These are phyloP conservation scores for Talaromyces sp. DNA, from an alignment of 2,329 filamentous ascomycete species.

Conservation along the genomic window DNA sequence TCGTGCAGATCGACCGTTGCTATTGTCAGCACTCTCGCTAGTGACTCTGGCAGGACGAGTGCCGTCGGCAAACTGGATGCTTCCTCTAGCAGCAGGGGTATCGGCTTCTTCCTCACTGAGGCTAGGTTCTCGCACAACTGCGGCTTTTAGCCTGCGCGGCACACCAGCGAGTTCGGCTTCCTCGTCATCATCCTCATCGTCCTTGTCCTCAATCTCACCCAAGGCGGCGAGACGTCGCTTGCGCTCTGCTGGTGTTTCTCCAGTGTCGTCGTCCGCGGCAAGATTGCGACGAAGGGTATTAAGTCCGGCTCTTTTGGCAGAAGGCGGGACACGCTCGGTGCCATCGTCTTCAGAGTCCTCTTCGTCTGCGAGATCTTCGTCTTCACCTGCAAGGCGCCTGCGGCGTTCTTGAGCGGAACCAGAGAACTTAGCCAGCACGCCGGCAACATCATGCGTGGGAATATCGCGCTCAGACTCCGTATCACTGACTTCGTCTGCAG, in stretches of 20 bases:
- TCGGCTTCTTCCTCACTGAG: not conserved
- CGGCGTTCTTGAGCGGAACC: slow-evolving; percentile 32
- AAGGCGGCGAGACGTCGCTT: slow-evolving; percentile 42
- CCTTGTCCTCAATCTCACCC: slow-evolving; percentile 26
- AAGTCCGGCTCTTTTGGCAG: slow-evolving; percentile 3
- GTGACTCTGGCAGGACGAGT: slow-evolving; percentile 7
- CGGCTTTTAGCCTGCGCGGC: slow-evolving; percentile 7
- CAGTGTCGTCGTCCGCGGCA: not conserved
- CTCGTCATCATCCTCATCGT: slow-evolving; percentile 20
- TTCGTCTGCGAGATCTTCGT: slow-evolving; percentile 14
- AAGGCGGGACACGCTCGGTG: slow-evolving; percentile 37
- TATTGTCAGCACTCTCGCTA: not conserved
- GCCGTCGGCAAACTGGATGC: slow-evolving; percentile 10
- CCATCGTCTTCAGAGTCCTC: slow-evolving; percentile 39
- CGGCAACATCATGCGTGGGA: slow-evolving; percentile 27
- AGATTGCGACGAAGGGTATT: slow-evolving; percentile 3
- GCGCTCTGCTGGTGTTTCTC: slow-evolving; percentile 41
- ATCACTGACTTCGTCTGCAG: slow-evolving; percentile 3
- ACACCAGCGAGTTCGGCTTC: slow-evolving; percentile 13
- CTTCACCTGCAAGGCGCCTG: slow-evolving; percentile 26
- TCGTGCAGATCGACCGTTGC: slow-evolving; percentile 2
- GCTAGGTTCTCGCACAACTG: slow-evolving; percentile 8
- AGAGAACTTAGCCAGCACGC: slow-evolving; percentile 6
- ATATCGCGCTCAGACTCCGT: slow-evolving; percentile 16
- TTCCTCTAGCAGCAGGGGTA: slow-evolving; percentile 13